Evolutionary conservation across 2,329 filamentous ascomycete species (phyloP), one percentile per base, ranked within the genome.

Genomic region (Pseudogymnoascus destructans): DNA sequence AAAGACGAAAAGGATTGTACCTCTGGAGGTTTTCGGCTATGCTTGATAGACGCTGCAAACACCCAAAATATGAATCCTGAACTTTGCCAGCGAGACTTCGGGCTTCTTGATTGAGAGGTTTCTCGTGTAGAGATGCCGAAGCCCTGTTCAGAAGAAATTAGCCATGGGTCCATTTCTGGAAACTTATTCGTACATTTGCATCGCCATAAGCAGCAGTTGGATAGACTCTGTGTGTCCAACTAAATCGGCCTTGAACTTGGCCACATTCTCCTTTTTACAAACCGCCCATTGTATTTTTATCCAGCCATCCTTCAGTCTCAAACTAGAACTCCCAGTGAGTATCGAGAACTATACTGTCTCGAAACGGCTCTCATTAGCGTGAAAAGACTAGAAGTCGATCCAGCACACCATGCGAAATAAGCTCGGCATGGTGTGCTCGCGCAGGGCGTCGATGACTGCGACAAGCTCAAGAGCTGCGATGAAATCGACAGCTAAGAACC

Each of bases 401-500:
- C 42, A 49, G n/a, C n/a, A n/a, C n/a, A n/a, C n/a, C n/a, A n/a
- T n/a, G n/a, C n/a, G n/a, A 63, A 27, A 65, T 35, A n/a, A 36
- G n/a, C 27, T 67, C 63, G 11, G 55, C 61, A 54, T 61, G 30
- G 11, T 64, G 60, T 10, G 56, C 52, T 61, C 56, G 3, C 58
- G 46, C 5, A 70, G 58, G 19, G 59, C 61, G n/a, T 58, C 58
- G 13, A 64, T 30, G 19, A 66, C 61, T 5, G 59, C 42, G 7
- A 68, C 60, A 7, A 70, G 58, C 35, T 65, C 61, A 10, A 64
- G 49, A 11, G 64, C 63, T 11, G 66, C 59, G 52, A 69, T 61
- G 57, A 70, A 64, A 58, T 68, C 64, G 36, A 67, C 61, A 33
- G 61, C 52, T n/a, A 63, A 66, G 57, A 70, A 64, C 7, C 65